Base-by-base conservation (phyloP, 2,329 filamentous ascomycete genomes). In the Fusarium odoratissimum region DNA sequence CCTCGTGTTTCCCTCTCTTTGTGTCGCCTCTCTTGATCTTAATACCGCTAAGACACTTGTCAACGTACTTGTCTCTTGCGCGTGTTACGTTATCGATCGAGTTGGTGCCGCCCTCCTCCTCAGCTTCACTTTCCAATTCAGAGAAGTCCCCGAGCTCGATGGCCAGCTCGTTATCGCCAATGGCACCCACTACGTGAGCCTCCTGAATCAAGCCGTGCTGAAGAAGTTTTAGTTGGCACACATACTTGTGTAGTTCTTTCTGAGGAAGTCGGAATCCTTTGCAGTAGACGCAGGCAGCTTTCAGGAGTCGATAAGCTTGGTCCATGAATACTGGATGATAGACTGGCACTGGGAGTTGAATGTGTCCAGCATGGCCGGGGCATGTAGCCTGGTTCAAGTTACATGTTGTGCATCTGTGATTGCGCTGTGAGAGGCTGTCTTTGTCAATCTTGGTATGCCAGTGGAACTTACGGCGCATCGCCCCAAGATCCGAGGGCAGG, bases 311-410 rank as follows among this genome's bases (percentile, higher is more conserved):
- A 72, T 97, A 89, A 58, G 95, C 89, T 81, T 98, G 95, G 80
- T 98, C 95, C 86, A 99, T 92, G 79, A 98, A 98, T 4, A 95
- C 93, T n/a, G 95, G 94, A 82, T 99, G 95, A 81, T 98, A 99
- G 58, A 98, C 93, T 51, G 93, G 94, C 17, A 95, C 92, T 19
- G 96, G 95, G 17, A 99, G 91, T 77, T 98, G 94, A 81, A 99
- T 97, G 80, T 99, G 96, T 59, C 96, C 97, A 67, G 93, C 90
- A 84, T 99, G 97, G 64, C 97, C 97, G 11, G 95, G 94, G 81
- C 97, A 99, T 76, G 90, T 90, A 79, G 91, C 89, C 69, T 91
- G 91, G 78, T 91, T 93, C 74, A 97, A 88, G 75, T 95, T 94
- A 84, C 96, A 99, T 81, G 96, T 99, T 77, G 94, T 89, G 84